Conservation (phyloP, 306 rosid species). For the Abrus precatorius region DNA sequence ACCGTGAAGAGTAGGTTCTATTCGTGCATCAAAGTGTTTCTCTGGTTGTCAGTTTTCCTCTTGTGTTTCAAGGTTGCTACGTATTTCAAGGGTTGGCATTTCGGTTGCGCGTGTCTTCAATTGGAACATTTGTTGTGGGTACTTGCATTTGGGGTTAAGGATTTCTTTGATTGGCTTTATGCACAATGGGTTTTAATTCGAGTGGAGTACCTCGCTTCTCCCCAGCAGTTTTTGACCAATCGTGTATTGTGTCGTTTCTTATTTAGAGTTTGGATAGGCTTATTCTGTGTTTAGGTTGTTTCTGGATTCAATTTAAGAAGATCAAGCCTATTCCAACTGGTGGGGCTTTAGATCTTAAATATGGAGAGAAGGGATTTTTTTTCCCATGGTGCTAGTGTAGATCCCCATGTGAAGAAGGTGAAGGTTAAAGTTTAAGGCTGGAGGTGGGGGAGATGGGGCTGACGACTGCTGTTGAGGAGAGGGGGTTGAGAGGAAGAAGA, state of each 20-base stretch:
- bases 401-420: slow-evolving; percentile 80
- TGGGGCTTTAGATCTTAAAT: slow-evolving; percentile 68
- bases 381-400: slow-evolving; percentile 97
- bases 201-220: slow-evolving; percentile 86
- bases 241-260: slow-evolving; percentile 78
- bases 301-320: slow-evolving; percentile 86
- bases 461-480: no score
- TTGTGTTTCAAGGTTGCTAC: slow-evolving; percentile 78
- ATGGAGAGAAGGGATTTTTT: slow-evolving; percentile 75
- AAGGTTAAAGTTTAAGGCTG: no score
- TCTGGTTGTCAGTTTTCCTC: slow-evolving; percentile 67
- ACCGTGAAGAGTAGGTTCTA: slow-evolving; percentile 70
- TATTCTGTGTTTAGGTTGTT: slow-evolving; percentile 83
- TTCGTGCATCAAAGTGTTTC: slow-evolving; percentile 68
- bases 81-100: slow-evolving; percentile 87
- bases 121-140: slow-evolving; percentile 63
- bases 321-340: slow-evolving; percentile 77
- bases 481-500: no score
- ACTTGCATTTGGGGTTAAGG: slow-evolving; percentile 62
- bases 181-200: slow-evolving; percentile 72
- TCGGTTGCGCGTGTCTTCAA: slow-evolving; percentile 64
- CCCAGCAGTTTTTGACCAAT: slow-evolving; percentile 82
- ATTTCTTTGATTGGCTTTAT: slow-evolving; percentile 72
- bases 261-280: slow-evolving; percentile 89
- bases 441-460: no score